Base-by-base conservation (phyloP, 2,329 filamentous ascomycete genomes). In the Clarireedia sp. region DNA sequence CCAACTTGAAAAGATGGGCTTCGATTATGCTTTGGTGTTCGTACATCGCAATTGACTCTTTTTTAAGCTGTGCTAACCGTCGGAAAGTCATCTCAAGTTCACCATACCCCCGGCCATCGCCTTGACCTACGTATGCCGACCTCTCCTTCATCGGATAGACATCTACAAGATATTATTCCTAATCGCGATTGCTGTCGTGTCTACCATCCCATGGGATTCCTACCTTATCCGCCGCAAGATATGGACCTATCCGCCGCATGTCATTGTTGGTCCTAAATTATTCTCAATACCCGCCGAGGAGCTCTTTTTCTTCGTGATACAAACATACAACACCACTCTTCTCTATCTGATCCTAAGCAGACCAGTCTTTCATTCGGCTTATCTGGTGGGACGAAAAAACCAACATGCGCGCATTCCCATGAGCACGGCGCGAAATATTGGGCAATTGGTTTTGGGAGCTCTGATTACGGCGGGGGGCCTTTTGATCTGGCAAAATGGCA, bases 131-230 rank as follows among this genome's bases (percentile, higher is more conserved):
- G 68, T 86, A 48, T 79, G 82, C 60, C 76, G 74, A 46, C 85
- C 85, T 2, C 74, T 89, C 37, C 75, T 82, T 53, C 85, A 80
- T 19, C 75, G 72, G 37, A 72, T 83, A 54, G 85, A 88, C 66
- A 64, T 80, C 40, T 85, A 82, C 69, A 85, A 84, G 65, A 78
- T 85, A 52, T 62, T 71, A 33, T 83, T 81, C 60, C 72, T 89
- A 50, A 74, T 86, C 57, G 71, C 74, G 19, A 75, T 88, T 60
- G 85, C 86, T 19, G 81, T 90, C 48, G 64, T 76, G 24, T 79
- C 85, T 3, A 89, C 87, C 0, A 82, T 85, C 24, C 87, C 87
- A 33, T 90, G 86, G 86, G 86, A 90, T 64, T 86, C 85, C 8
- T 88, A 88, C 68, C 76, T 90, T 41, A 86, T 90, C 62, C 78